phyloP scores from a whole-genome alignment of 257 asterid genomes.

The Sherardia arvensis region DNA sequence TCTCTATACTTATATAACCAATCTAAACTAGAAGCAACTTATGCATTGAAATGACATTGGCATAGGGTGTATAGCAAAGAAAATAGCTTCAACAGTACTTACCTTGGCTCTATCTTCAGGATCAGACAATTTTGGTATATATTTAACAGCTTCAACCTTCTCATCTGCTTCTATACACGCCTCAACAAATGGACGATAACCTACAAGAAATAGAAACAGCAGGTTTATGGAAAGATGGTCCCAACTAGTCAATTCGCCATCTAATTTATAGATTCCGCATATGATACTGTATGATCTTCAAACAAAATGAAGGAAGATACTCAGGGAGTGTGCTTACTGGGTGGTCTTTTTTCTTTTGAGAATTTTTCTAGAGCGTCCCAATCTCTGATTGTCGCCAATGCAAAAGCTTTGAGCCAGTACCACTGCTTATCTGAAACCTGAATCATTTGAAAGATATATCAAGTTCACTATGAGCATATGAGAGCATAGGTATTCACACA shows the following conservation, averaged over 20 bases:
- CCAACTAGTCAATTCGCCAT: constrained; percentile 3
- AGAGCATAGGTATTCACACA: background rate
- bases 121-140: constrained; percentile 83
- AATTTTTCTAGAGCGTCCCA: constrained; percentile 91
- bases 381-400: constrained; percentile 84
- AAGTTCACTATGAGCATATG: background rate
- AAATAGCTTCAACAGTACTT: constrained; percentile 3
- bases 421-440: constrained; percentile 95
- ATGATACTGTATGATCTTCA: background rate
- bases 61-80: background rate
- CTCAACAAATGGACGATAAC: constrained; percentile 95
- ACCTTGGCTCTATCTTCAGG: constrained; percentile 92
- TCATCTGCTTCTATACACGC: constrained; percentile 88
- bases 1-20: background rate
- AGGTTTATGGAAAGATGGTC: background rate
- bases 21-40: background rate
- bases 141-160: constrained; percentile 77
- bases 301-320: background rate
- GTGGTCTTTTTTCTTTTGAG: constrained; percentile 86
- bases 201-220: constrained; percentile 27
- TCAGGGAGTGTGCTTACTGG: constrained; percentile 23
- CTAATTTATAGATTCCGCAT: background rate
- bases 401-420: constrained; percentile 97
- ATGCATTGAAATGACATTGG: background rate
- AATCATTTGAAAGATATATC: constrained; percentile 17